A percentile compares a stretch with the other conserved stretches of the same genome.
Conservation (phyloP, 2,329 filamentous ascomycete species). For the Fusarium sp. region DNA sequence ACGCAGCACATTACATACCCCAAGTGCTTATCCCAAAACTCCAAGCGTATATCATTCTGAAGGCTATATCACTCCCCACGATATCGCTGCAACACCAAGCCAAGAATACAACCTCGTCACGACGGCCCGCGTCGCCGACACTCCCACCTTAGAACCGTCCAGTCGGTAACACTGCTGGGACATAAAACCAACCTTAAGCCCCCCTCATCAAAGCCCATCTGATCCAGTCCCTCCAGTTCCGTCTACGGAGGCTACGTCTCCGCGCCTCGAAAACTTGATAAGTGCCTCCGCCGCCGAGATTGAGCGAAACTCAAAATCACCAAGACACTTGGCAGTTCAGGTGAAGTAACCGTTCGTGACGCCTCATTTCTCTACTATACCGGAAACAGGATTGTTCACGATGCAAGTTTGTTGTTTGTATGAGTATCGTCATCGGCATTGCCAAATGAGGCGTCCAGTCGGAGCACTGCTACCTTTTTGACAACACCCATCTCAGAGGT, state of each 20-base stretch:
- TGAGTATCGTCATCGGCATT: slow-evolving; percentile 38
- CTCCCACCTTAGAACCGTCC: slow-evolving; percentile 64
- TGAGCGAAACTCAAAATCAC: slow-evolving; percentile 40
- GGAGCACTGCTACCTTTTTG: background rate
- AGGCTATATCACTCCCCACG: slow-evolving; percentile 53
- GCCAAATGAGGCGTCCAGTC: background rate
- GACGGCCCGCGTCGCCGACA: slow-evolving; percentile 59
- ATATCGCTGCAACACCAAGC: slow-evolving; percentile 55
- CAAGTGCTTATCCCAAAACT: background rate
- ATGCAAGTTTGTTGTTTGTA: slow-evolving; percentile 55
- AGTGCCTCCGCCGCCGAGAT: slow-evolving; percentile 49
- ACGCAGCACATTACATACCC: background rate
- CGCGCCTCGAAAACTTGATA: slow-evolving; percentile 51
- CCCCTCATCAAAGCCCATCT: slow-evolving; percentile 62
- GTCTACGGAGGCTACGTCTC: slow-evolving; percentile 65
- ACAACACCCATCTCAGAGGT: background rate
- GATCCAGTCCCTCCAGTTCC: slow-evolving; percentile 64
- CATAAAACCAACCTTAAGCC: slow-evolving; percentile 54
- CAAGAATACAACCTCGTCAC: slow-evolving; percentile 59
- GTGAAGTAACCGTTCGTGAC: slow-evolving; percentile 46
- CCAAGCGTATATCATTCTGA: background rate
- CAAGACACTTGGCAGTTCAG: slow-evolving; percentile 49
- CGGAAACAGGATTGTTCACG: slow-evolving; percentile 56
- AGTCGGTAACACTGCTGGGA: slow-evolving; percentile 66
- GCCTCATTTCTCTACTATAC: slow-evolving; percentile 52